Conservation (phyloP, 202 grass and related monocot species). For the Panicum hallii region DNA sequence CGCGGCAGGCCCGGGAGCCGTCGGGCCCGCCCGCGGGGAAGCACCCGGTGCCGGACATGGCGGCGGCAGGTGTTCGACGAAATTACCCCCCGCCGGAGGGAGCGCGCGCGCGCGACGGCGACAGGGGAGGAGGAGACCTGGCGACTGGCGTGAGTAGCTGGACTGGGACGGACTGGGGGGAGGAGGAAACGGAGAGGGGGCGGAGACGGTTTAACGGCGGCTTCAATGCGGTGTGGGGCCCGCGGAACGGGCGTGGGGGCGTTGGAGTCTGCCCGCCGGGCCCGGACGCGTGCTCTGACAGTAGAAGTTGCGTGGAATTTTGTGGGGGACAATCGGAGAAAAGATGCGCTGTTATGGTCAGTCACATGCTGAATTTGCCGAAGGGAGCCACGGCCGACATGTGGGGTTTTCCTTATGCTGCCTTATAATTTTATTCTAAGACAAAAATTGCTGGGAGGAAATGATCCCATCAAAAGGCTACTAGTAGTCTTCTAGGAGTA, state of each 20-base stretch:
- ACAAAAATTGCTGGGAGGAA: too few relatives aligned
- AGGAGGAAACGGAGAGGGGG: not conserved
- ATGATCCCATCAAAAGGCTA: not conserved
- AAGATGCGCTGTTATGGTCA: not conserved
- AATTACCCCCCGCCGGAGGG: not conserved
- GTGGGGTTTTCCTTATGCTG: not conserved
- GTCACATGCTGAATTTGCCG: not conserved
- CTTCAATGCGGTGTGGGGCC: conserved; percentile 2
- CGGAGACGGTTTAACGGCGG: not conserved
- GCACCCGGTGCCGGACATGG: conserved; percentile 62
- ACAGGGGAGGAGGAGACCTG: not conserved
- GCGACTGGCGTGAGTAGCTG: not conserved
- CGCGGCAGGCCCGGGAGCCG: conserved; percentile 53
- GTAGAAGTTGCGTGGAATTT: not conserved
- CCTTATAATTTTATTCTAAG: too few relatives aligned
- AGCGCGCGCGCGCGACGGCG: conserved; percentile 26
- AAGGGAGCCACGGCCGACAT: not conserved
- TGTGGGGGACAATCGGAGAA: not conserved
- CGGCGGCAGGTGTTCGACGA: conserved; percentile 10
- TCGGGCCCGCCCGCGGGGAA: conserved; percentile 4
- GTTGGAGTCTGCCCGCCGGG: not conserved
- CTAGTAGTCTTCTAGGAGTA: not conserved
- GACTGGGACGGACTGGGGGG: not conserved
- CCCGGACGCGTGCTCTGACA: not conserved
- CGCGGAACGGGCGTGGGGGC: not conserved